Evolutionary conservation across 1,284 basidiomycete genomes (phyloP).

Genomic region (Fomitopsis schrenkii): DNA sequence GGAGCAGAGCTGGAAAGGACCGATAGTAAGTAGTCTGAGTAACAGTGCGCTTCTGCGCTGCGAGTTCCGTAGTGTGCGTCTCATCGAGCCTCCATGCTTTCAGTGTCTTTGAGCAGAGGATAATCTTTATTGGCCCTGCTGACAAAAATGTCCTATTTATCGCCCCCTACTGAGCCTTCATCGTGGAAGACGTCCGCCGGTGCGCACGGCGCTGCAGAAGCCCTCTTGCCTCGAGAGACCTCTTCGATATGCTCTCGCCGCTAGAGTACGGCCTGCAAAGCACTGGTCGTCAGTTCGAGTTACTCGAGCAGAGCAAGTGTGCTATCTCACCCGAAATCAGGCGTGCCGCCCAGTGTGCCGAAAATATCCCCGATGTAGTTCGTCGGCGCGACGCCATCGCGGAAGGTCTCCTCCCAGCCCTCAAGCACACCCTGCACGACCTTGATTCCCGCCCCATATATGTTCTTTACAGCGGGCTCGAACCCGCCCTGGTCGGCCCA

Average conservation of each 20-base stretch:
- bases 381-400: constrained; percentile 21
- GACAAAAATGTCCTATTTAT: no score
- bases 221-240: background rate
- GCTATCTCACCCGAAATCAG: background rate
- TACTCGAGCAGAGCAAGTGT: no score
- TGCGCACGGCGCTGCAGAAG: background rate
- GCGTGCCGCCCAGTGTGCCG: constrained; percentile 1
- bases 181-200: background rate
- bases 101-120: no score
- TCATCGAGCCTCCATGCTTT: no score
- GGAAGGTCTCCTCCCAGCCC: constrained; percentile 25
- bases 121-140: no score
- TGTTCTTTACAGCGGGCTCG: constrained; percentile 23
- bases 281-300: background rate
- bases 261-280: background rate
- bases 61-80: no score
- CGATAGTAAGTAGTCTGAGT: no score
- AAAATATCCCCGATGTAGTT: constrained; percentile 31
- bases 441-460: constrained; percentile 26
- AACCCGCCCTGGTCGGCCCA: constrained; percentile 16
- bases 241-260: background rate
- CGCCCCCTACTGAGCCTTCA: background rate
- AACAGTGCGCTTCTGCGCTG: no score
- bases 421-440: constrained; percentile 28
- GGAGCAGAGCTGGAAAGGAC: no score